Conservation (phyloP, 495 filamentous ascomycete species). For the Usnea hakonensis region DNA sequence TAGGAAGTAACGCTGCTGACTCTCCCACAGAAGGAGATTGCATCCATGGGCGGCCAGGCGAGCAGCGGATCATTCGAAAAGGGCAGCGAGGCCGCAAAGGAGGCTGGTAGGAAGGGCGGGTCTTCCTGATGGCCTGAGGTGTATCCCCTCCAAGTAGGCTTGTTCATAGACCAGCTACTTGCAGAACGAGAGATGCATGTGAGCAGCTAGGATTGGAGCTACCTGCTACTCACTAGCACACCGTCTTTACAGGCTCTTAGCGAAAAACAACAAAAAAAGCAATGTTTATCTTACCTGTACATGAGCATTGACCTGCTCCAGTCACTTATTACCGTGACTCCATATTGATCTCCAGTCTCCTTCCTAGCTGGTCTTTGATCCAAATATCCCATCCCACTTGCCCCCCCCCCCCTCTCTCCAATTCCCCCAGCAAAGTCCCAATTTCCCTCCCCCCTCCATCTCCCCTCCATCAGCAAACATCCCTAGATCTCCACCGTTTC, state of each 20-base stretch:
- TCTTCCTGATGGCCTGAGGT: constrained; percentile 8
- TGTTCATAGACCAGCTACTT: not conserved
- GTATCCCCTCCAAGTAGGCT: not conserved
- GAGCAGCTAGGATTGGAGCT: not conserved
- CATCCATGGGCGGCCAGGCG: constrained; percentile 48
- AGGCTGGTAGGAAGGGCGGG: constrained; percentile 43
- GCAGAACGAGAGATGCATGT: not conserved
- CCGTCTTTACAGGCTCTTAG: not conserved
- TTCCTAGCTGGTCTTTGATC: no score
- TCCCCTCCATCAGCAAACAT: no score
- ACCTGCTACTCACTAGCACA: not conserved
- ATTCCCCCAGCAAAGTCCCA: no score
- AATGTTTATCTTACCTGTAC: no score
- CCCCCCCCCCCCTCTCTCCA: no score
- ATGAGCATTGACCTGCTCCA: no score
- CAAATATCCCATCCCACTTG: no score
- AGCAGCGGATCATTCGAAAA: constrained; percentile 42
- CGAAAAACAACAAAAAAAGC: no score
- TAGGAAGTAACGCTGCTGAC: not conserved
- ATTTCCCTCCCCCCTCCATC: no score
- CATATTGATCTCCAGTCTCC: no score
- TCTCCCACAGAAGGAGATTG: constrained; percentile 34
- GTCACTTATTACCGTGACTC: no score
- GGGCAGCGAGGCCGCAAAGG: constrained; percentile 38
- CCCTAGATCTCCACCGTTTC: no score